phyloP scores from a whole-genome alignment of 2,329 filamentous ascomycete genomes.

The Monilinia laxa region DNA sequence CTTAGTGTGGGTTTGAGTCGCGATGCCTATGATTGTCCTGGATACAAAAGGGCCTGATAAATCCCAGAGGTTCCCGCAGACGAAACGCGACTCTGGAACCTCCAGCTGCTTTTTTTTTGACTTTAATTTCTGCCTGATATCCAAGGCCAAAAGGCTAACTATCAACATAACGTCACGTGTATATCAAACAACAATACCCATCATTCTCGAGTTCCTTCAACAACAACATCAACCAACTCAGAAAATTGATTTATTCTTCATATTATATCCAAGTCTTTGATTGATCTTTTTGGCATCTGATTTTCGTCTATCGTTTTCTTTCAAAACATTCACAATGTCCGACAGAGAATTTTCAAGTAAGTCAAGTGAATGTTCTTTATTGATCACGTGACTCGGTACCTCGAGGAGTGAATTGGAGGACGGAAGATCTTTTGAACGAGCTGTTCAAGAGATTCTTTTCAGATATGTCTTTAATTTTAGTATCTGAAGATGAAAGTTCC shows the following conservation, averaged over 20 bases:
- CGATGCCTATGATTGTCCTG: slow-evolving; percentile 7
- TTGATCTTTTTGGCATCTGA: neutral
- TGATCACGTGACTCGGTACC: neutral
- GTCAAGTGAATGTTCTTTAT: slow-evolving; percentile 5
- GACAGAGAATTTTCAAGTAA: slow-evolving; percentile 58
- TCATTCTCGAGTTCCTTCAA: neutral
- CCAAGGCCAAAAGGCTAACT: neutral
- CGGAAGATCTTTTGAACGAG: neutral
- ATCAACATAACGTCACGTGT: neutral
- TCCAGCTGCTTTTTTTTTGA: neutral
- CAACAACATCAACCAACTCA: neutral
- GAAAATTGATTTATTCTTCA: neutral
- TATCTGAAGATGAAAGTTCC: neutral
- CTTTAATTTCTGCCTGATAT: slow-evolving; percentile 11
- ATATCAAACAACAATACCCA: neutral
- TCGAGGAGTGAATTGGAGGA: neutral
- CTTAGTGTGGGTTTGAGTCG: slow-evolving; percentile 17
- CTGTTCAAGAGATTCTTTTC: neutral
- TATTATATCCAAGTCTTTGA: neutral
- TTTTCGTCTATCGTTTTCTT: neutral
- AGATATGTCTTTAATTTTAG: neutral
- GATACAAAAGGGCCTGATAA: slow-evolving; percentile 21
- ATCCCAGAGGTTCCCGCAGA: slow-evolving; percentile 18
- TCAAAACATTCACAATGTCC: slow-evolving; percentile 50
- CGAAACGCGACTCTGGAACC: slow-evolving; percentile 18